Evolutionary conservation across 1,284 basidiomycete species (phyloP), one percentile per base, ranked within the genome.

Genomic region (Moesziomyces antarcticus): DNA sequence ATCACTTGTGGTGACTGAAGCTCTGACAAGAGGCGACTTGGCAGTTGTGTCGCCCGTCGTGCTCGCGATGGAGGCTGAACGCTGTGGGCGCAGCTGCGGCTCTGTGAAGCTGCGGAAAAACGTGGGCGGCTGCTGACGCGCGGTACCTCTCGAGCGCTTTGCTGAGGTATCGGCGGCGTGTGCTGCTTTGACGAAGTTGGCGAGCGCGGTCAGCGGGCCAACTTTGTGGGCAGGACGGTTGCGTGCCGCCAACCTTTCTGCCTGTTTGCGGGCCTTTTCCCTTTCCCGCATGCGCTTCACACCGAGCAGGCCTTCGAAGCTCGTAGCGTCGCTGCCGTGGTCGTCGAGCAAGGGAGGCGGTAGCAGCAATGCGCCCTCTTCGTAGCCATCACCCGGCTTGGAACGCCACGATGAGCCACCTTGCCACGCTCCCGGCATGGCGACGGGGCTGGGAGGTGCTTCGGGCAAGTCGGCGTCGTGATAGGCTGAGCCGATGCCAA

Each of bases 101-200:
- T 60, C 64, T 6, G 69, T 72, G 45, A 52, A 57, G 60, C 69
- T 67, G 30, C 69, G 58, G 13, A 66, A 30, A 25, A 66, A 61
- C 27, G 55, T 37, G 18, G 63, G 69, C 10, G 69, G 43, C 9
- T 33, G 60, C 5, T 42, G 45, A n/a, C 60, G 62, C 21, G 55
- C 45, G 7, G 14, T 14, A 3, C 42, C 41, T n/a, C 44, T 54
- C 9, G 42, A 53, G 8, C 69, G 54, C 42, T 63, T 66, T 1
- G 59, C 59, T 5, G 56, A 58, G 7, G 48, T 67, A 24, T 82
- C 81, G 11, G 80, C 79, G 3, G 82, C 81, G 48, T 82, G 75
- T 4, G 82, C 82, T 16, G 82, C 80, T 16, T 69, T 76, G 30
- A 83, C 79, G 61, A 83, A 83, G 50, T 83, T 82, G 58, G 62